phyloP scores from a whole-genome alignment of 192 early-diverging fungal species.

The Umbelopsis vinacea region DNA sequence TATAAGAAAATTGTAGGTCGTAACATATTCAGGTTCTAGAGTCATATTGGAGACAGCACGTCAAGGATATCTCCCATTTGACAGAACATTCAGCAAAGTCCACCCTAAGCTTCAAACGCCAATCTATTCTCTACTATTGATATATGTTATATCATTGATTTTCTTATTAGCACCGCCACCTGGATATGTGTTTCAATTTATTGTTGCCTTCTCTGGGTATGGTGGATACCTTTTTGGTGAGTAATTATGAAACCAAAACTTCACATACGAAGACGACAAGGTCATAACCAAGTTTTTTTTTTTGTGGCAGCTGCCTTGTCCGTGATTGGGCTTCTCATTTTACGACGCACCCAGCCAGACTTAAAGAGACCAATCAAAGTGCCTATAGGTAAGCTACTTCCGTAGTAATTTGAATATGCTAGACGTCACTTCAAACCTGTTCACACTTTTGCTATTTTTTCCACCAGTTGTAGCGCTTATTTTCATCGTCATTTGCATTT shows the following conservation, averaged over 20 bases:
- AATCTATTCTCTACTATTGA: constrained; percentile 31
- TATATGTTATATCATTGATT: constrained; percentile 26
- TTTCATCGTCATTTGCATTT: constrained; percentile 27
- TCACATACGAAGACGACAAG: neutral
- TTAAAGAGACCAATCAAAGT: constrained; percentile 28
- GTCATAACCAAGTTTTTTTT: neutral
- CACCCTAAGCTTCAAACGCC: constrained; percentile 34
- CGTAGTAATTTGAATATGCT: neutral
- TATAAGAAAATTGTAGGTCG: neutral
- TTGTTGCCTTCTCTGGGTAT: constrained; percentile 22
- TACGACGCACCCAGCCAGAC: constrained; percentile 22
- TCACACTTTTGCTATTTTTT: neutral
- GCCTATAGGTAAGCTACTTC: constrained; percentile 20
- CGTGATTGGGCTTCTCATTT: constrained; percentile 15
- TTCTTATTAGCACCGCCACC: constrained; percentile 36
- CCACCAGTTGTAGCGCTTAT: constrained; percentile 26
- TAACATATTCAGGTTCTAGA: constrained; percentile 35
- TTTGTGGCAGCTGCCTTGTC: constrained; percentile 11
- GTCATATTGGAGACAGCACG: constrained; percentile 56
- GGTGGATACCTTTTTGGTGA: constrained; percentile 19
- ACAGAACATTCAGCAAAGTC: constrained; percentile 41
- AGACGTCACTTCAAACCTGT: no score
- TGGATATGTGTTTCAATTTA: constrained; percentile 26
- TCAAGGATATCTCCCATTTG: constrained; percentile 55
- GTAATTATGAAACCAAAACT: neutral